Evolutionary conservation across 305 asterid species (phyloP).

Genomic region (Striga hermonthica): DNA sequence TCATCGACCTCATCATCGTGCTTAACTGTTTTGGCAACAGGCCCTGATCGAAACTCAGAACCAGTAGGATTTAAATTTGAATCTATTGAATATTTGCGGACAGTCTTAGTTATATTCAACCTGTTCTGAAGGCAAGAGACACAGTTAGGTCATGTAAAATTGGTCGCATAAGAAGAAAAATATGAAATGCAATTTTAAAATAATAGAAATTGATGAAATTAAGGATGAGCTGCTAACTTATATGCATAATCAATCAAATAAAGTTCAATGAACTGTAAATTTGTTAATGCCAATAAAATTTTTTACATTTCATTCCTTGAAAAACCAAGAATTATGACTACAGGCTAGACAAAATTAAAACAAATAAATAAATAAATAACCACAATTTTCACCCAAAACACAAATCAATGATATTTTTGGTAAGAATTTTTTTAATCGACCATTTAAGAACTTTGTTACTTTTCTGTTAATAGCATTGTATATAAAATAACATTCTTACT

Average conservation of each 20-base stretch:
- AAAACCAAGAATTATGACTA: not conserved
- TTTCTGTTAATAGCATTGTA: not conserved
- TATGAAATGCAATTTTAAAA: too few relatives aligned
- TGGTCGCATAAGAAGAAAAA: too few relatives aligned
- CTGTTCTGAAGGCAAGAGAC: constrained; percentile 63
- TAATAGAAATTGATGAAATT: constrained; percentile 17
- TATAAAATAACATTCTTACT: not conserved
- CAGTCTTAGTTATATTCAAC: constrained; percentile 86
- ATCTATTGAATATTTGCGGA: constrained; percentile 81
- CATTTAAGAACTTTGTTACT: constrained; percentile 5
- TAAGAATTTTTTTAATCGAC: constrained; percentile 8
- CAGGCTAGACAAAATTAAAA: too few relatives aligned
- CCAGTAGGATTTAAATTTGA: constrained; percentile 73
- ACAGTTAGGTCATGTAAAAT: constrained; percentile 26
- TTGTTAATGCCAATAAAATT: not conserved
- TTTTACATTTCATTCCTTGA: not conserved
- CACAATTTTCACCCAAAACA: not conserved
- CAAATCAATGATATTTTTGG: not conserved
- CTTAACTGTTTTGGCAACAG: constrained; percentile 48
- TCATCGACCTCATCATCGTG: constrained; percentile 82
- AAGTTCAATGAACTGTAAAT: not conserved
- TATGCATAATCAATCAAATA: not conserved
- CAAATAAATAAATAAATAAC: too few relatives aligned
- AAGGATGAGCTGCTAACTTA: not conserved
- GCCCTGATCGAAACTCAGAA: constrained; percentile 72